A percentile compares a stretch with the other conserved stretches of the same genome.
phyloP scores from a whole-genome alignment of 2,329 filamentous ascomycete genomes.

The Ustilaginoidea virens region DNA sequence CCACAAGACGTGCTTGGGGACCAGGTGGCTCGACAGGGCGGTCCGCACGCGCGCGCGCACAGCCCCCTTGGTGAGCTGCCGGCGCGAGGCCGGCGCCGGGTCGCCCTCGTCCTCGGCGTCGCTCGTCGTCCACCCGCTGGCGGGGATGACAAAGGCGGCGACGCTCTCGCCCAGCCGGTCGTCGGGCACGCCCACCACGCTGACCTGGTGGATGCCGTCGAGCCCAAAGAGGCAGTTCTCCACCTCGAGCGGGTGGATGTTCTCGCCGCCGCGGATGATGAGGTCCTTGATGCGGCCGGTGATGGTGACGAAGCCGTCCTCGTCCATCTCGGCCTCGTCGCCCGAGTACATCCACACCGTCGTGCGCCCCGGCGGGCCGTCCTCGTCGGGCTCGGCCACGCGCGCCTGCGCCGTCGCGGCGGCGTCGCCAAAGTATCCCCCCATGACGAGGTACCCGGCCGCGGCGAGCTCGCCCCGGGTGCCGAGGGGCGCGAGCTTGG shows the following conservation, averaged over 20 bases:
- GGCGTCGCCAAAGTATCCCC: constrained; percentile 73
- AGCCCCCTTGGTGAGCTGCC: constrained; percentile 35
- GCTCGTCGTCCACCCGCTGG: constrained; percentile 12
- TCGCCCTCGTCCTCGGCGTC: constrained; percentile 13
- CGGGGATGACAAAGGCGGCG: constrained; percentile 62
- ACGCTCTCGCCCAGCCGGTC: constrained; percentile 75
- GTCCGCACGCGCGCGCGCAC: constrained; percentile 58
- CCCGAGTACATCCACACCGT: constrained; percentile 77
- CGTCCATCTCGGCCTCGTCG: constrained; percentile 79
- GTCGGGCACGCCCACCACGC: constrained; percentile 73
- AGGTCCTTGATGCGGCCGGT: constrained; percentile 89
- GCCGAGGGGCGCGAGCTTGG: constrained; percentile 43
- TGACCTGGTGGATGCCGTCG: constrained; percentile 55
- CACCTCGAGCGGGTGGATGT: constrained; percentile 86
- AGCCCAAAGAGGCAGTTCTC: constrained; percentile 76
- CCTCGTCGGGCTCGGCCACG: constrained; percentile 25
- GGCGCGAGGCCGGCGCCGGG: constrained; percentile 7
- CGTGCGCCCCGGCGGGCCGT: constrained; percentile 17
- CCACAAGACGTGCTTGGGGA: constrained; percentile 85
- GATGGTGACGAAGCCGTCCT: constrained; percentile 70
- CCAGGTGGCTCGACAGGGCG: constrained; percentile 58
- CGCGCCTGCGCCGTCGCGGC: constrained; percentile 53
- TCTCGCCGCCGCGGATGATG: constrained; percentile 90
- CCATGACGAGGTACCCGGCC: constrained; percentile 77
- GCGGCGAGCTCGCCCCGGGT: constrained; percentile 69